These are phyloP conservation scores for Fennellomyces sp. DNA, from an alignment of 371 early-diverging fungal species.

Conservation along the genomic window DNA sequence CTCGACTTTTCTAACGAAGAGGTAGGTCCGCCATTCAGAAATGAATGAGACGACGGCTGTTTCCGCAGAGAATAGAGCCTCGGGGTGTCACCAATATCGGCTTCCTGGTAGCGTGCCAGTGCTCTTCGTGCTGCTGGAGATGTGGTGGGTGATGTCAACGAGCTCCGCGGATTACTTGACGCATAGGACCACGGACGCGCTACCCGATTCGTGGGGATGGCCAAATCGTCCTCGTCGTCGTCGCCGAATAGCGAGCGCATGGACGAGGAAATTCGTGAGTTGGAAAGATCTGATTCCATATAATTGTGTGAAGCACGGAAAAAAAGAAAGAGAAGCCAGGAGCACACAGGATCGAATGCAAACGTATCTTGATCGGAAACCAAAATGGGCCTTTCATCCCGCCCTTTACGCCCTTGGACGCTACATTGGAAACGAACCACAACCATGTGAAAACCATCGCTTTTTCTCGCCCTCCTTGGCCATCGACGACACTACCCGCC, in stretches of 20 bases:
- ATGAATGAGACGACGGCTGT: slow-evolving; percentile 28
- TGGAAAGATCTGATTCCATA: slow-evolving; percentile 14
- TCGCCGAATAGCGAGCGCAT: slow-evolving; percentile 3
- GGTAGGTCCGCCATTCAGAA: too few species aligned
- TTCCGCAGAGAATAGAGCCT: slow-evolving; percentile 26
- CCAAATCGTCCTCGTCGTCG: slow-evolving; percentile 1
- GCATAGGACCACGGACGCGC: slow-evolving; percentile 18
- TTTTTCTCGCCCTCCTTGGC: too few species aligned
- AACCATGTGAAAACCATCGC: too few species aligned
- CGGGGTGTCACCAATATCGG: slow-evolving; percentile 44
- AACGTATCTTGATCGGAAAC: too few species aligned
- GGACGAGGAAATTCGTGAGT: background rate
- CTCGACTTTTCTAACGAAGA: slow-evolving; percentile 21
- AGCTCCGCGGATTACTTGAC: background rate
- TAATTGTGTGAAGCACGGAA: background rate
- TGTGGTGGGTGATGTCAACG: slow-evolving; percentile 9
- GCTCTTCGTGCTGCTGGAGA: slow-evolving; percentile 6
- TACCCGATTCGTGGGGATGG: background rate
- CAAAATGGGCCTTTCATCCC: too few species aligned
- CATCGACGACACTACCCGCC: too few species aligned
- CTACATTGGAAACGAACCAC: too few species aligned
- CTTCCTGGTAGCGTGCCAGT: slow-evolving; percentile 22
- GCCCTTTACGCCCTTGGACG: too few species aligned
- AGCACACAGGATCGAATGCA: background rate
- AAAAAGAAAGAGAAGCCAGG: background rate